phyloP scores from a whole-genome alignment of 2,329 filamentous ascomycete genomes.

The Parascedosporium putredinis region DNA sequence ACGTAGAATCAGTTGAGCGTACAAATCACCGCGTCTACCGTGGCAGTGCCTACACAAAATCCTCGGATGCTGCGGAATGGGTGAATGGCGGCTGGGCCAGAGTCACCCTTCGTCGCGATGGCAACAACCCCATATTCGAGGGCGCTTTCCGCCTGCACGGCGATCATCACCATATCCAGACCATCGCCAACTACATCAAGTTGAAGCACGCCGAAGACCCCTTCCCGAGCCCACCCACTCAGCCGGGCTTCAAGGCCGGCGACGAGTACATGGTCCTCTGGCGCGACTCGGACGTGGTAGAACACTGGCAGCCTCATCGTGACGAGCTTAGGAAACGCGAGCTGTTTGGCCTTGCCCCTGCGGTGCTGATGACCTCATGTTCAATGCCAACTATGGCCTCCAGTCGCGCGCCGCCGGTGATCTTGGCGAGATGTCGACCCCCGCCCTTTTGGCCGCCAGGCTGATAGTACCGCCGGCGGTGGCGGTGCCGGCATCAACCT shows the following conservation, averaged over 20 bases:
- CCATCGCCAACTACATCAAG: conserved; percentile 60
- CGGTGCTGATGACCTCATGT: conserved; percentile 62
- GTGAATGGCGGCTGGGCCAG: conserved; percentile 78
- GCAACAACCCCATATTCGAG: conserved; percentile 71
- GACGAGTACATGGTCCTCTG: conserved; percentile 83
- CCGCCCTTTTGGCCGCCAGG: conserved; percentile 62
- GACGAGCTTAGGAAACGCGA: conserved; percentile 54
- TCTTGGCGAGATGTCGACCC: conserved; percentile 51
- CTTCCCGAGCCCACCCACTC: background rate
- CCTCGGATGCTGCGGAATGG: conserved; percentile 50
- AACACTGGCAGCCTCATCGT: conserved; percentile 27
- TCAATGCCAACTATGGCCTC: conserved; percentile 69
- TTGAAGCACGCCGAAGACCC: conserved; percentile 67
- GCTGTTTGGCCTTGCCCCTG: conserved; percentile 41
- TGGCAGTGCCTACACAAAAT: conserved; percentile 63
- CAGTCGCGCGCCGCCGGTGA: conserved; percentile 45
- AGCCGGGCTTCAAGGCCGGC: conserved; percentile 32
- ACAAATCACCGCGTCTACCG: conserved; percentile 73
- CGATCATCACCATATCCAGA: conserved; percentile 80
- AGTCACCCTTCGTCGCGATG: conserved; percentile 68
- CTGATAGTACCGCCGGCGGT: conserved; percentile 61
- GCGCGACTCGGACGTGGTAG: conserved; percentile 74
- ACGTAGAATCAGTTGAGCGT: conserved; percentile 60
- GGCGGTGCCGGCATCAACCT: conserved; percentile 68
- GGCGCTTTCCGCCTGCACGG: conserved; percentile 74